Percentiles rank a stretch among this genome's conserved stretches.
Conservation (phyloP, 768 basidiomycete species). For the Clavulina sp. region DNA sequence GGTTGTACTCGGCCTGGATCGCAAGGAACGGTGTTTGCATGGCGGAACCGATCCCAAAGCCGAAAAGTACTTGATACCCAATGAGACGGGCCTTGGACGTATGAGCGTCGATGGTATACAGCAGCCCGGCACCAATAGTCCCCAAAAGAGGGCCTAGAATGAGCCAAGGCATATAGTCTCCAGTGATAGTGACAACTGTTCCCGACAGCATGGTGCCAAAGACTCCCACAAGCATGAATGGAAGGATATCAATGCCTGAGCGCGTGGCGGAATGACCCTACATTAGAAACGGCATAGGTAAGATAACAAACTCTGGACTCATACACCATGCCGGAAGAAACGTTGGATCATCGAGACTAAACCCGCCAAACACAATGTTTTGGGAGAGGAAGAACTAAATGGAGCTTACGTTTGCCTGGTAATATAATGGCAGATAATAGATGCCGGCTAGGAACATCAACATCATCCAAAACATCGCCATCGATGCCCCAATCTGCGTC, state of each 20-base stretch:
- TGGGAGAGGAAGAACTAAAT: no score
- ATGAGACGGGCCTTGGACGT: slow-evolving; percentile 15
- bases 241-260: slow-evolving; percentile 22
- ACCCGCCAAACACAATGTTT: no score
- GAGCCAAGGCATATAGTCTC: slow-evolving; percentile 19
- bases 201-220: slow-evolving; percentile 19
- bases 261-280: slow-evolving; percentile 18
- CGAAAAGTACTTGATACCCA: slow-evolving; percentile 24
- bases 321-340: background rate
- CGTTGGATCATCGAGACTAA: no score
- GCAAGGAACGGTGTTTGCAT: slow-evolving; percentile 20
- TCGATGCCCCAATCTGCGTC: slow-evolving; percentile 16
- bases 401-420: background rate
- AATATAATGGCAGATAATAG: slow-evolving; percentile 20
- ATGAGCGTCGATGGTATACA: slow-evolving; percentile 18
- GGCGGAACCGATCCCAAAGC: slow-evolving; percentile 21
- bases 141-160: slow-evolving; percentile 17
- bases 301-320: background rate
- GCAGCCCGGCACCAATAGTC: slow-evolving; percentile 19
- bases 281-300: background rate
- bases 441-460: no score
- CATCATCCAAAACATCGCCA: no score
- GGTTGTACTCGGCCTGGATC: slow-evolving; percentile 22
- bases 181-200: slow-evolving; percentile 13
- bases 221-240: slow-evolving; percentile 19